A percentile compares a stretch with the other conserved stretches of the same genome.
phyloP scores from a whole-genome alignment of 2,329 filamentous ascomycete species.

The Monosporascus sp. region DNA sequence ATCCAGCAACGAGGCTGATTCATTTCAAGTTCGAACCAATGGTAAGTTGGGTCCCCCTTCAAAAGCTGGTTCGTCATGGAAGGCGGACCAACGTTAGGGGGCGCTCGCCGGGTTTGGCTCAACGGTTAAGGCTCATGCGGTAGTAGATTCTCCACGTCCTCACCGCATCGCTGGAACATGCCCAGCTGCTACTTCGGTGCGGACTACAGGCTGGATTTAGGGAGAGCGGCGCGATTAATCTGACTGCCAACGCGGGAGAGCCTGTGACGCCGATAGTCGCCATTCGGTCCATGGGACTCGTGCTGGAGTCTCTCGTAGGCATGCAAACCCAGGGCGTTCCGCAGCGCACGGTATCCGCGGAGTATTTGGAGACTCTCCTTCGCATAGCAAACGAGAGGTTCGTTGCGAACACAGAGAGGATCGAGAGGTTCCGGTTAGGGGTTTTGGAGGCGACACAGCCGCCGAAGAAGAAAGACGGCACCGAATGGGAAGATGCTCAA shows the following conservation, averaged over 20 bases:
- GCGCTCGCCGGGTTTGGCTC: no score
- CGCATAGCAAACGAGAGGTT: conserved; percentile 72
- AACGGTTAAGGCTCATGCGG: background rate
- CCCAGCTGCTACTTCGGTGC: conserved; percentile 69
- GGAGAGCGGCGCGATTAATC: conserved; percentile 78
- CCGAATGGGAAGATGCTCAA: conserved; percentile 51
- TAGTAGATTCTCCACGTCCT: conserved; percentile 81
- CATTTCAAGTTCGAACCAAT: conserved; percentile 95
- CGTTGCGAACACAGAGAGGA: conserved; percentile 61
- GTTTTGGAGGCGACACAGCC: conserved; percentile 34
- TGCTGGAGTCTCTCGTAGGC: conserved; percentile 77
- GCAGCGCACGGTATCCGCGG: conserved; percentile 53
- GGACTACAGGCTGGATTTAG: conserved; percentile 81
- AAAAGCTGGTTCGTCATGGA: no score
- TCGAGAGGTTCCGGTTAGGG: conserved; percentile 55
- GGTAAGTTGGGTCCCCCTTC: conserved; percentile 51
- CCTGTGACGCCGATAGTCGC: conserved; percentile 67
- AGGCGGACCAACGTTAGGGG: no score
- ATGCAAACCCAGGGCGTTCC: conserved; percentile 36
- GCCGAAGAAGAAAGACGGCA: conserved; percentile 28
- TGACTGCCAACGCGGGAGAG: conserved; percentile 36
- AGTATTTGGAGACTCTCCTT: conserved; percentile 64
- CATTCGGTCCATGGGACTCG: conserved; percentile 76
- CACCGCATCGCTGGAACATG: conserved; percentile 67
- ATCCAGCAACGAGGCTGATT: conserved; percentile 46